Percentiles rank a stretch among this genome's conserved stretches.
Evolutionary conservation across 2,329 filamentous ascomycete genomes (phyloP).

Genomic region (Pyricularia sp.): DNA sequence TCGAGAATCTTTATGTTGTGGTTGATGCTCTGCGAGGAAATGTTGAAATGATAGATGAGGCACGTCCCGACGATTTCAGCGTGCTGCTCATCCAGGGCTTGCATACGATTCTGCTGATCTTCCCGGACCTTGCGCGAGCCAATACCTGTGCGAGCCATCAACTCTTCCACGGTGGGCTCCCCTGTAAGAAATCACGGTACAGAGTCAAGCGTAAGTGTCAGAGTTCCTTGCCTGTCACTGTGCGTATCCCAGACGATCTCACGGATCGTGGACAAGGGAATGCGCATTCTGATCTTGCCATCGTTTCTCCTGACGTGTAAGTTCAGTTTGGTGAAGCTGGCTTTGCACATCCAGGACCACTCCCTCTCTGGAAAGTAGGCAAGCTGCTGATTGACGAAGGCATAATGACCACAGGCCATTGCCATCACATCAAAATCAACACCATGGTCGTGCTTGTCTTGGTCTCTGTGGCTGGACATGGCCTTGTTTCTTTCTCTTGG

Average conservation of each 20-base stretch:
- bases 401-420: slow-evolving; percentile 33
- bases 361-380: slow-evolving; percentile 33
- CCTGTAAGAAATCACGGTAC: slow-evolving; percentile 34
- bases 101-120: slow-evolving; percentile 18
- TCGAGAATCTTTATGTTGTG: slow-evolving; percentile 18
- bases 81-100: slow-evolving; percentile 20
- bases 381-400: slow-evolving; percentile 26
- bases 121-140: too few relatives aligned
- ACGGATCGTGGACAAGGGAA: slow-evolving; percentile 38
- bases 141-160: neutral
- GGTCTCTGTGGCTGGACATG: neutral
- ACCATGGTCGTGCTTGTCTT: neutral
- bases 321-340: slow-evolving; percentile 31
- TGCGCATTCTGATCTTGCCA: slow-evolving; percentile 30
- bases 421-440: slow-evolving; percentile 6
- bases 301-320: slow-evolving; percentile 17
- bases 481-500: slow-evolving; percentile 7
- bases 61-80: slow-evolving; percentile 26
- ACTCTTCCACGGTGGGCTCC: neutral
- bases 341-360: slow-evolving; percentile 20
- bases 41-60: slow-evolving; percentile 32
- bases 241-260: slow-evolving; percentile 27
- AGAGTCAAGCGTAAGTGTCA: slow-evolving; percentile 38
- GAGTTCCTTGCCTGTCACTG: slow-evolving; percentile 16
- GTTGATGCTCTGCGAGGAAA: slow-evolving; percentile 18